Evolutionary conservation across 495 filamentous ascomycete genomes (phyloP).

Genomic region (Pyrenopolyporus hunteri): DNA sequence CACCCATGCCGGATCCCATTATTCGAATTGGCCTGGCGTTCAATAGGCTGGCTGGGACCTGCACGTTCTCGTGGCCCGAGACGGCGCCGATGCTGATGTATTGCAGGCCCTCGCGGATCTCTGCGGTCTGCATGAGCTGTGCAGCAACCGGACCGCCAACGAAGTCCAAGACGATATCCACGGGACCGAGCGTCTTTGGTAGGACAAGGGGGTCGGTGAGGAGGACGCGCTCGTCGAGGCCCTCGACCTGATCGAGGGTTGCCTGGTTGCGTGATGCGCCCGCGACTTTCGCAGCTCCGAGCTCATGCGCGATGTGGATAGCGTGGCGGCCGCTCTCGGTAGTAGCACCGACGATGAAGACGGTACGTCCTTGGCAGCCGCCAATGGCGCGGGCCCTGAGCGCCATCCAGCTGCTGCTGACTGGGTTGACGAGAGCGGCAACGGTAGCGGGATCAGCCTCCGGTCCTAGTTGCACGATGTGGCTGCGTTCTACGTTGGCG

Average conservation of each 20-base stretch:
- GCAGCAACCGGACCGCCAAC: slow-evolving; percentile 4
- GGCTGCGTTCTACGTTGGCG: slow-evolving; percentile 42
- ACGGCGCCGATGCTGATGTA: slow-evolving; percentile 13
- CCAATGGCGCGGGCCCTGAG: slow-evolving; percentile 40
- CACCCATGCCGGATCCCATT: slow-evolving; percentile 14
- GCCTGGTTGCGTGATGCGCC: slow-evolving; percentile 44
- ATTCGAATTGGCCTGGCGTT: slow-evolving; percentile 11
- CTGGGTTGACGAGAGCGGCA: slow-evolving; percentile 52
- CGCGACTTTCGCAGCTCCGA: slow-evolving; percentile 47
- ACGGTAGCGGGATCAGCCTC: slow-evolving; percentile 46
- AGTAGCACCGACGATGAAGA: slow-evolving; percentile 52
- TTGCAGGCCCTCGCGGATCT: slow-evolving; percentile 5
- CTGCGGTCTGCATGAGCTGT: slow-evolving; percentile 1
- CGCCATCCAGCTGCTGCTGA: slow-evolving; percentile 49
- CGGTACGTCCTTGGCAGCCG: slow-evolving; percentile 39
- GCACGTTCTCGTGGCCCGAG: neutral
- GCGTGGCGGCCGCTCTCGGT: slow-evolving; percentile 45
- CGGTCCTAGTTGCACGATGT: slow-evolving; percentile 34
- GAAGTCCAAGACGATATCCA: slow-evolving; percentile 22
- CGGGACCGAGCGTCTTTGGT: slow-evolving; percentile 35
- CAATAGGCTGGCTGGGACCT: slow-evolving; percentile 4
- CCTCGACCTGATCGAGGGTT: slow-evolving; percentile 33
- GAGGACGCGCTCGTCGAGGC: slow-evolving; percentile 43
- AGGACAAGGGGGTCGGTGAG: slow-evolving; percentile 36
- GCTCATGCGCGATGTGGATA: slow-evolving; percentile 38